Evolutionary conservation across 495 filamentous ascomycete genomes (phyloP).

Genomic region (Penicillium egyptiacum): DNA sequence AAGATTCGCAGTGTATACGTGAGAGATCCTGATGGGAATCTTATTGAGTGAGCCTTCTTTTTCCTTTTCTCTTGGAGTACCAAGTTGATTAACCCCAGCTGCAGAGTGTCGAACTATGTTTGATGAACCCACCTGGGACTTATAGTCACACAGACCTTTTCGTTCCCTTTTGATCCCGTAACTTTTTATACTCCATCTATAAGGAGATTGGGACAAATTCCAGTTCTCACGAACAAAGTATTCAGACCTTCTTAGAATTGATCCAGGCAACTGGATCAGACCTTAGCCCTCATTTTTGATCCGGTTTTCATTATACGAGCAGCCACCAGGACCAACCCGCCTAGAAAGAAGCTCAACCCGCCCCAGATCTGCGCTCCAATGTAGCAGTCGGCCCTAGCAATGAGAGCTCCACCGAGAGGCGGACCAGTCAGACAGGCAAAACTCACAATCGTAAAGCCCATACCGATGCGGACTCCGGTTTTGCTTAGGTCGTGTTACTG

Average conservation of each 20-base stretch:
- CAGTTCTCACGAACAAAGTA: neutral
- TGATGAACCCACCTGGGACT: constrained; percentile 6
- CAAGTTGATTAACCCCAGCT: neutral
- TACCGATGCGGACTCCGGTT: constrained; percentile 65
- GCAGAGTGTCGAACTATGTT: constrained; percentile 26
- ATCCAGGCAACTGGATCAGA: neutral
- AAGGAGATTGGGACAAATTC: neutral
- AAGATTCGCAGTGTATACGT: constrained; percentile 55
- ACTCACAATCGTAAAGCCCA: constrained; percentile 66
- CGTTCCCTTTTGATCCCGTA: neutral
- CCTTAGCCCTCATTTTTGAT: neutral
- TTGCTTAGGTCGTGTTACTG: constrained; percentile 59
- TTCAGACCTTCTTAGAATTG: neutral
- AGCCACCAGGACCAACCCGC: neutral
- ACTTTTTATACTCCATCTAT: neutral
- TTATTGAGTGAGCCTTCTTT: constrained; percentile 47
- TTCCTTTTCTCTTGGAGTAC: neutral
- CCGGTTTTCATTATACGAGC: neutral
- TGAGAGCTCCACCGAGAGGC: constrained; percentile 62
- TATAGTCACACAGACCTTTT: neutral
- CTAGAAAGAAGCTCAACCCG: neutral
- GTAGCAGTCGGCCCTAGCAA: constrained; percentile 47
- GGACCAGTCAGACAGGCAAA: constrained; percentile 67
- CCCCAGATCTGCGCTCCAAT: constrained; percentile 51
- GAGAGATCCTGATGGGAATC: constrained; percentile 57